These are phyloP conservation scores for Marasmius tenuissimus DNA, from an alignment of 1,284 basidiomycete species.

Conservation along the genomic window DNA sequence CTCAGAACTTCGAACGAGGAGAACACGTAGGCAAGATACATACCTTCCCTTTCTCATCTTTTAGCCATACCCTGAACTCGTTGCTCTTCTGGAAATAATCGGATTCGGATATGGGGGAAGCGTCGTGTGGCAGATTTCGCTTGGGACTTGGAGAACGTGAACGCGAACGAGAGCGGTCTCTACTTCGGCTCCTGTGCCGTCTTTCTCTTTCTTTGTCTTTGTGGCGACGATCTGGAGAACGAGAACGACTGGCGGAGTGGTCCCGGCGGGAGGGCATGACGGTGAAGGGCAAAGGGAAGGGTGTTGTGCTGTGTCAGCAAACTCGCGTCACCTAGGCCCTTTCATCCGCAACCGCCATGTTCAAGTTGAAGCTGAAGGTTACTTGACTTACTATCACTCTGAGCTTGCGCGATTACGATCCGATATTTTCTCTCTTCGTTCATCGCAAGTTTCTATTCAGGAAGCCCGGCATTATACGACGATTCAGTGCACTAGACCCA, in stretches of 20 bases:
- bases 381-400: too few relatives aligned
- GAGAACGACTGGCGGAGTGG: not conserved
- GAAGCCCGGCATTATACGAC: too few relatives aligned
- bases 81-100: constrained; percentile 79
- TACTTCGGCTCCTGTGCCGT: not conserved
- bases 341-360: too few relatives aligned
- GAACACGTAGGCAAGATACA: constrained; percentile 15
- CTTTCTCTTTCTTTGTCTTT: not conserved
- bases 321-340: too few relatives aligned
- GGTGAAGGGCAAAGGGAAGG: not conserved
- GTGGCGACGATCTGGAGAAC: not conserved
- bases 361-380: too few relatives aligned
- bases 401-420: too few relatives aligned
- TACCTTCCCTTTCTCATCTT: constrained; percentile 76
- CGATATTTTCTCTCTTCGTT: too few relatives aligned
- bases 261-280: not conserved
- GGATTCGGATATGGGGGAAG: constrained; percentile 59
- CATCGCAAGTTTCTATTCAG: too few relatives aligned
- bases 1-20: constrained; percentile 1
- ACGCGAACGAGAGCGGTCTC: not conserved
- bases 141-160: not conserved
- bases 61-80: constrained; percentile 77
- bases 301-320: too few relatives aligned
- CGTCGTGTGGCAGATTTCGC: constrained; percentile 47
- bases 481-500: too few relatives aligned